Evolutionary conservation across 495 filamentous ascomycete genomes (phyloP).

Genomic region (Penicillium pancosmium): DNA sequence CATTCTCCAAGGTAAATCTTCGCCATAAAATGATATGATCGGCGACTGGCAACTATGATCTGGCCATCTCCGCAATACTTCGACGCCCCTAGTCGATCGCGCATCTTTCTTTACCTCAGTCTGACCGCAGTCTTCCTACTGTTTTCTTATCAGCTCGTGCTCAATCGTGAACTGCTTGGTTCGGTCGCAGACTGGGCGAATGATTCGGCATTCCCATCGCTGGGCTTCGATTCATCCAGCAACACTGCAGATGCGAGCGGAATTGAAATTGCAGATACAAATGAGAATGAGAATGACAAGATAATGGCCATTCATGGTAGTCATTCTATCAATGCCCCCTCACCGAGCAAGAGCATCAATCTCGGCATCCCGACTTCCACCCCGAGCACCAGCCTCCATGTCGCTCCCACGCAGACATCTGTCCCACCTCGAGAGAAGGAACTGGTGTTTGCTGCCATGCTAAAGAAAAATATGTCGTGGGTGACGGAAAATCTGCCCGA

Average conservation of each 20-base stretch:
- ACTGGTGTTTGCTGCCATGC: constrained; percentile 32
- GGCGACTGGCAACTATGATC: not conserved
- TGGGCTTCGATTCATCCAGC: not conserved
- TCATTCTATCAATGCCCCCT: not conserved
- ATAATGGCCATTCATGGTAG: not conserved
- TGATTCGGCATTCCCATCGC: not conserved
- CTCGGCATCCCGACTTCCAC: not conserved
- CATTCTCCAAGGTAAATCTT: not conserved
- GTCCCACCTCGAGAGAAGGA: constrained; percentile 18
- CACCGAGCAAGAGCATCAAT: not conserved
- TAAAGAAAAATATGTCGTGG: constrained; percentile 33
- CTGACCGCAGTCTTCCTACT: constrained; percentile 21
- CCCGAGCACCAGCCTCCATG: not conserved
- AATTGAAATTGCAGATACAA: not conserved
- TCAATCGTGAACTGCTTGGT: constrained; percentile 18
- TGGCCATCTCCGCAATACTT: constrained; percentile 8
- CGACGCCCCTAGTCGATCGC: constrained; percentile 9
- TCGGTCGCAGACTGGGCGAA: constrained; percentile 4
- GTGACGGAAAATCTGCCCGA: constrained; percentile 33
- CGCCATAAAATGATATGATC: not conserved
- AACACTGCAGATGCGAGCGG: not conserved
- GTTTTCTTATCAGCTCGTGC: constrained; percentile 28
- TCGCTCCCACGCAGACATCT: too few species aligned
- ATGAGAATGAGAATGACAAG: not conserved
- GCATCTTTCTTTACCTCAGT: constrained; percentile 21